phyloP scores from a whole-genome alignment of 306 rosid genomes.

The Fragaria nilgerrensis region DNA sequence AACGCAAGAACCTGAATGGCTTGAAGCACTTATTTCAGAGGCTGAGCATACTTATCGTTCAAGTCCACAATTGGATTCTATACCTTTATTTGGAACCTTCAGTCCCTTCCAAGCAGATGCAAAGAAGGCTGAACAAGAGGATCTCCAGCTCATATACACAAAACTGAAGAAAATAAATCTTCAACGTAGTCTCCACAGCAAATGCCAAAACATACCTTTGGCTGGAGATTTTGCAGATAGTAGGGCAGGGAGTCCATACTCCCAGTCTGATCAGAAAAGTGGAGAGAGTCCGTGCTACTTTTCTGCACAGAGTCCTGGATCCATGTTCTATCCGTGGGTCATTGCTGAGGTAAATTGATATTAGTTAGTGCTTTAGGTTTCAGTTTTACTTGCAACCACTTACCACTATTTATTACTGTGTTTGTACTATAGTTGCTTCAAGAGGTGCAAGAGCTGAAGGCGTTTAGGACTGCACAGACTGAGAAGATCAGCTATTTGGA shows the following conservation, averaged over 20 bases:
- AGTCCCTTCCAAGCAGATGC: constrained; percentile 32
- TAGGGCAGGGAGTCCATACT: constrained; percentile 25
- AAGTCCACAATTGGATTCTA: neutral
- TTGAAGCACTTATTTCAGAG: constrained; percentile 22
- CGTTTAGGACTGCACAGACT: constrained; percentile 38
- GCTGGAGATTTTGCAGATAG: constrained; percentile 23
- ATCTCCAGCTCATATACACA: constrained; percentile 30
- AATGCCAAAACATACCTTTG: constrained; percentile 26
- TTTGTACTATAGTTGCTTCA: constrained; percentile 40
- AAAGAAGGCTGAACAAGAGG: constrained; percentile 39
- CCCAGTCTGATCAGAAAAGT: constrained; percentile 26
- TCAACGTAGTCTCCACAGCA: constrained; percentile 17
- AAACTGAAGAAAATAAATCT: constrained; percentile 54
- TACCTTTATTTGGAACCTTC: constrained; percentile 30
- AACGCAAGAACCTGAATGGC: constrained; percentile 27
- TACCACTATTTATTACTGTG: neutral
- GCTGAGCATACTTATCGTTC: neutral
- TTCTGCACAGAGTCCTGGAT: constrained; percentile 10
- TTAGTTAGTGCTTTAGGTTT: neutral
- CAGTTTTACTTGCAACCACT: constrained; percentile 1
- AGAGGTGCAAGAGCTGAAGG: constrained; percentile 49
- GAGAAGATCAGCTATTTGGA: constrained; percentile 43
- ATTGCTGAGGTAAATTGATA: constrained; percentile 38
- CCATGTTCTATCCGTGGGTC: constrained; percentile 22
- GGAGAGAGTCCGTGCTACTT: constrained; percentile 30